Percentiles rank a stretch among this genome's conserved stretches.
Evolutionary conservation across 192 early-diverging fungal genomes (phyloP).

Genomic region (Diversispora epigaea): DNA sequence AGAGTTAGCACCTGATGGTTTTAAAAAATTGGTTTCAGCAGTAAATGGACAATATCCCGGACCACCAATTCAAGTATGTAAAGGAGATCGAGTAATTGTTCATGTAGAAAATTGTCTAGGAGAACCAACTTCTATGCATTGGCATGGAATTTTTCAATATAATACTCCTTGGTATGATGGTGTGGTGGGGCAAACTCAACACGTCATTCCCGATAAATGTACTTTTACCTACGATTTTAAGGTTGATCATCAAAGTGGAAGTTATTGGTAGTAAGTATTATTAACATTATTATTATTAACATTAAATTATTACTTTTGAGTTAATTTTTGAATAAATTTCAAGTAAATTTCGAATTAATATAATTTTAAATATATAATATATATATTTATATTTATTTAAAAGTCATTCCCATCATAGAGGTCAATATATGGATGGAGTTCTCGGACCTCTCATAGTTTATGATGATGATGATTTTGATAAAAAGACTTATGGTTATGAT

Average conservation of each 20-base stretch:
- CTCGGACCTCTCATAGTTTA: conserved; percentile 71
- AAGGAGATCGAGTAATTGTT: background rate
- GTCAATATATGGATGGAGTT: conserved; percentile 83
- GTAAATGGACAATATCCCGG: conserved; percentile 5
- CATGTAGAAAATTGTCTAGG: background rate
- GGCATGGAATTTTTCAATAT: conserved; percentile 81
- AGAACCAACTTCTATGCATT: conserved; percentile 40
- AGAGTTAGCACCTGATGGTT: background rate
- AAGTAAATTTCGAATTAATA: no score
- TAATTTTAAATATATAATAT: no score
- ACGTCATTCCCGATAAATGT: conserved; percentile 65
- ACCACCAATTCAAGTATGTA: background rate
- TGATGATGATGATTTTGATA: conserved; percentile 53
- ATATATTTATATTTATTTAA: no score
- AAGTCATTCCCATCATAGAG: conserved; percentile 62
- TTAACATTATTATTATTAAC: no score
- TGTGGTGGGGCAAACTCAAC: conserved; percentile 67
- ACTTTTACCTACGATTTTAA: conserved; percentile 71
- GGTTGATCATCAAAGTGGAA: conserved; percentile 65
- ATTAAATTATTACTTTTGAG: no score
- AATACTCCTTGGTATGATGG: conserved; percentile 73
- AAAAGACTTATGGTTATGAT: conserved; percentile 57
- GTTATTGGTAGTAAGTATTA: conserved; percentile 61
- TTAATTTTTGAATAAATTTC: no score
- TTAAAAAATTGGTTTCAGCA: background rate